Percentiles rank a stretch among this genome's conserved stretches.
Evolutionary conservation across 139 green algal genomes (phyloP).

Genomic region (Zygnema cylindricum): DNA sequence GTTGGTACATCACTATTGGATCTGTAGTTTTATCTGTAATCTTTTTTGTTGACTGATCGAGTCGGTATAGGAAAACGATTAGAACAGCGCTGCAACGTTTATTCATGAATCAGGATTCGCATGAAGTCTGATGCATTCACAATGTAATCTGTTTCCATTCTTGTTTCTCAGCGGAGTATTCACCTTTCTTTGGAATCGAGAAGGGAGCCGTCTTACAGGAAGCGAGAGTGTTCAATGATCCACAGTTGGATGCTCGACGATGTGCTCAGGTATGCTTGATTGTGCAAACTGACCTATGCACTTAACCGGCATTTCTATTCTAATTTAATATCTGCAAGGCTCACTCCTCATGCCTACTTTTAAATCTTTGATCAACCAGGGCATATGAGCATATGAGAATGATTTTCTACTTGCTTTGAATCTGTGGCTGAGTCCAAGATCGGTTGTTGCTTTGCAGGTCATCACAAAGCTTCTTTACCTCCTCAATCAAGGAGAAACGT

Average conservation of each 20-base stretch:
- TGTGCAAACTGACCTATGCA: too few species aligned
- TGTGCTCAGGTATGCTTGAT: conserved; percentile 95
- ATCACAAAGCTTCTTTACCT: conserved; percentile 99
- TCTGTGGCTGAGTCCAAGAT: not conserved
- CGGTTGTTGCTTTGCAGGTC: conserved; percentile 75
- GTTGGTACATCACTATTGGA: conserved; percentile 2
- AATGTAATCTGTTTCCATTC: not conserved
- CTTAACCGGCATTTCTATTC: too few species aligned
- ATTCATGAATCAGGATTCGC: not conserved
- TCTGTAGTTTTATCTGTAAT: not conserved
- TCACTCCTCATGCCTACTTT: too few species aligned
- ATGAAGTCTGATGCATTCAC: too few species aligned
- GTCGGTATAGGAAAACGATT: not conserved
- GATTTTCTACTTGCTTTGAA: not conserved
- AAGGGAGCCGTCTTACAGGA: conserved; percentile 98
- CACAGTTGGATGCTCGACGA: conserved; percentile 87
- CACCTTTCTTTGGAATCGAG: conserved; percentile 98
- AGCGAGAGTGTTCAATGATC: conserved; percentile 92
- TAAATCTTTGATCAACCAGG: too few species aligned
- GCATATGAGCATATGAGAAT: too few species aligned
- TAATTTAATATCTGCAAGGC: too few species aligned
- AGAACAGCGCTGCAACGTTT: not conserved
- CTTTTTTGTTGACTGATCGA: not conserved
- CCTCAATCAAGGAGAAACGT: conserved; percentile 93
- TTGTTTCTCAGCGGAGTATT: conserved; percentile 81